Percentiles rank a stretch among this genome's conserved stretches.
Evolutionary conservation across 306 rosid genomes (phyloP).

Genomic region (Vicia sativa): DNA sequence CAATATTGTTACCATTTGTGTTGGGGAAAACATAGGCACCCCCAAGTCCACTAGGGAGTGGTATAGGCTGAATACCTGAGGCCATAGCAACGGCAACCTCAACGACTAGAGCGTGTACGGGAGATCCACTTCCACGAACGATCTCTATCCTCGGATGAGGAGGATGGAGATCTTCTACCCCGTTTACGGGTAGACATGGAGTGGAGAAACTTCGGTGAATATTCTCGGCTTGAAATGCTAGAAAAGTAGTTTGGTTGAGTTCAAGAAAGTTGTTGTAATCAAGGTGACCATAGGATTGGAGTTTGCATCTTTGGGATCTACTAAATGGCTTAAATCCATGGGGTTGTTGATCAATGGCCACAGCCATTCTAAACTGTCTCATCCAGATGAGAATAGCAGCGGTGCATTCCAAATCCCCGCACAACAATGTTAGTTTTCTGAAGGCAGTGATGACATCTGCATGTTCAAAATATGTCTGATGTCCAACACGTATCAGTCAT

Average conservation of each 20-base stretch:
- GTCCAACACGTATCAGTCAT: background rate
- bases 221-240: constrained; percentile 53
- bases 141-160: constrained; percentile 67
- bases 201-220: constrained; percentile 91
- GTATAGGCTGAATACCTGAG: constrained; percentile 65
- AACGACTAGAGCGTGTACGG: constrained; percentile 67
- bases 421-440: constrained; percentile 48
- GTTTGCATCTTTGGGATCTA: constrained; percentile 72
- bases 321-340: constrained; percentile 65
- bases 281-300: constrained; percentile 74
- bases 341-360: constrained; percentile 67
- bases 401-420: constrained; percentile 62
- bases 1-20: constrained; percentile 69
- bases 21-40: constrained; percentile 71
- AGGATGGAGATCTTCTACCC: constrained; percentile 56
- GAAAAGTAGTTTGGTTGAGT: constrained; percentile 41
- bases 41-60: constrained; percentile 74
- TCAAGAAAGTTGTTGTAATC: constrained; percentile 50
- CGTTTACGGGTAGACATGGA: constrained; percentile 77
- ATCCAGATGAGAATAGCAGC: constrained; percentile 52
- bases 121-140: constrained; percentile 59
- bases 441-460: constrained; percentile 50
- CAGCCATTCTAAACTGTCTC: constrained; percentile 76
- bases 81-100: constrained; percentile 89
- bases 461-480: background rate